Conservation (phyloP, 2,329 filamentous ascomycete species). For the Fusarium sp. region DNA sequence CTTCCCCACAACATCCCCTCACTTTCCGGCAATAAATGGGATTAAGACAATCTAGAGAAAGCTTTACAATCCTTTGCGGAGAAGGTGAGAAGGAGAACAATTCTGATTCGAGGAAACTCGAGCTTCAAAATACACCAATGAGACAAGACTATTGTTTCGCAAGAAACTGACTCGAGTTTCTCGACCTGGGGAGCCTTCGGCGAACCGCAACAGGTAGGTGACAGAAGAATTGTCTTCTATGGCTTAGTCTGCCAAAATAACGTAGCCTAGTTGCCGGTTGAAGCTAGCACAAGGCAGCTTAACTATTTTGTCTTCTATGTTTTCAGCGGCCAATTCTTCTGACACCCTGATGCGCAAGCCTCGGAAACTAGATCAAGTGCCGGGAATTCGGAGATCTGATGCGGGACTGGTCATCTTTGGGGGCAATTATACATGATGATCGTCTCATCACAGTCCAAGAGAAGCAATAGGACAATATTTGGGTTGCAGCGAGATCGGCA, state of each 20-base stretch:
- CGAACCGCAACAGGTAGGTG: neutral
- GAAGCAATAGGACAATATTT: neutral
- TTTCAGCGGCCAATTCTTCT: neutral
- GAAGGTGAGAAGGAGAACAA: neutral
- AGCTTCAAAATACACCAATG: neutral
- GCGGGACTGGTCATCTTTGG: neutral
- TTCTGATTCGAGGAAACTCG: neutral
- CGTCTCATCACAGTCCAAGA: neutral
- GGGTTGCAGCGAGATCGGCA: constrained; percentile 2
- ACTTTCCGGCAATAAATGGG: neutral
- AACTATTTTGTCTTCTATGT: too few relatives aligned
- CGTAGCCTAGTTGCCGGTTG: too few relatives aligned
- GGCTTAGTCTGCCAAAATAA: too few relatives aligned
- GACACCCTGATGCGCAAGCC: neutral
- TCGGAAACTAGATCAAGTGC: constrained; percentile 19
- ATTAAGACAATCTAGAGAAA: neutral
- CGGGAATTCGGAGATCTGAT: neutral
- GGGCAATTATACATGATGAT: neutral
- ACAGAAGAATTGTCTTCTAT: too few relatives aligned
- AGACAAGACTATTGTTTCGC: neutral
- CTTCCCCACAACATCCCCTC: constrained; percentile 26
- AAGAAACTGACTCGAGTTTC: neutral
- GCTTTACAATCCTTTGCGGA: neutral
- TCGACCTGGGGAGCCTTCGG: neutral
- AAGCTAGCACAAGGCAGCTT: too few relatives aligned